phyloP scores from a whole-genome alignment of 2,329 filamentous ascomycete species.

The Colletotrichum godetiae region DNA sequence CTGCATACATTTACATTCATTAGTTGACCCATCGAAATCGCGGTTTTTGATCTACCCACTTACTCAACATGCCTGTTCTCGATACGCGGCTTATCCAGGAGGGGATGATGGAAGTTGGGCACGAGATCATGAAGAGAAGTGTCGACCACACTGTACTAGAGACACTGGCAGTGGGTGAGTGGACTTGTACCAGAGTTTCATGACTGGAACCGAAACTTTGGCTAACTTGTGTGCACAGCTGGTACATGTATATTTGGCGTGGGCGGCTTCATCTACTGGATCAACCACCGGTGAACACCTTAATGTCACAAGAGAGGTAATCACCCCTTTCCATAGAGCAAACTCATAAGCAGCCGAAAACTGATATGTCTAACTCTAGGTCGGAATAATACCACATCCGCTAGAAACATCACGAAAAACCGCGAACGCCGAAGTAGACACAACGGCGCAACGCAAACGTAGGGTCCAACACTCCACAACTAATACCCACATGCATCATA shows the following conservation, averaged over 20 bases:
- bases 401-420: not conserved
- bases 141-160: conserved; percentile 32
- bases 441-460: not conserved
- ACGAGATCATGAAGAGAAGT: conserved; percentile 26
- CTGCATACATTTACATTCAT: not conserved
- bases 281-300: conserved; percentile 12
- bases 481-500: not conserved
- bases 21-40: not conserved
- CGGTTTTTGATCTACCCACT: too few species aligned
- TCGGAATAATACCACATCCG: not conserved
- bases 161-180: conserved; percentile 31
- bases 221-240: not conserved
- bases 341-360: not conserved
- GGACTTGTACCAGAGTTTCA: not conserved
- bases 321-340: too few species aligned
- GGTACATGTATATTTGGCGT: conserved; percentile 23
- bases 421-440: not conserved
- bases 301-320: not conserved
- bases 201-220: not conserved
- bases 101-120: conserved; percentile 20
- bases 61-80: conserved; percentile 23
- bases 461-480: not conserved
- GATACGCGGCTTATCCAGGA: conserved; percentile 20
- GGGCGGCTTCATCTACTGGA: conserved; percentile 32
- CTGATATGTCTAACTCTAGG: not conserved